Base-by-base conservation (phyloP, 768 basidiomycete species). In the Trametes cingulata region DNA sequence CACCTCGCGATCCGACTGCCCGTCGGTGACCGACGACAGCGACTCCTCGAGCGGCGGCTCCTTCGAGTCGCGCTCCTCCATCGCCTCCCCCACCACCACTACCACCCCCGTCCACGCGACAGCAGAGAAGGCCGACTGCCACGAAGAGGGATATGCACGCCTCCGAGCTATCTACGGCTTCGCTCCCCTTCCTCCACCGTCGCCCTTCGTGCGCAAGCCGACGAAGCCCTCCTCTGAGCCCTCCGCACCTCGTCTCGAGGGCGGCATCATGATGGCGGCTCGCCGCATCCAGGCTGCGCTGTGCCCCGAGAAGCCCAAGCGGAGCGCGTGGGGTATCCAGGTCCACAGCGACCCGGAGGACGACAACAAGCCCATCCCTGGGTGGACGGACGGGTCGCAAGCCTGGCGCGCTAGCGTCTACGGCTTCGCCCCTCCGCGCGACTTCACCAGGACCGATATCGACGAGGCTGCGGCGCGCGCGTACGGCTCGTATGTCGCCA, bases 391-490 rank as follows among this genome's bases (percentile, higher is more conserved):
- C 61, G 83, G 84, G 52, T 80, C 78, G 22, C 76, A 83, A 55
- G 84, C 82, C 0, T 90, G 88, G 88, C 83, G 88, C n/a, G 75
- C 85, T 0, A 75, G 77, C 4, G 80, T 87, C 0, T 90, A 90
- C 71, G 78, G 76, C 52, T 76, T 85, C 59, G 69, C 79, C 2
- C 67, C 80, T 2, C 79, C 79, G 8, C 74, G 76, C 27, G 68
- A 73, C 33, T 40, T 52, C 39, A 47, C 61, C 33, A 36, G 52
- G 48, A 53, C 58, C 41, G 53, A 40, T 60, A 69, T 61, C 70
- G 70, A 48, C 69, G 75, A 67, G 65, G 73, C 17, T 27, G 67
- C 71, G 6, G 67, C 70, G 36, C 69, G 72, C 56, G 67, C 70
- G 15, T 77, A 75, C 58, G 69, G 77, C 0, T 79, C 82, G 1